These are phyloP conservation scores for Aspergillus sp. DNA, from an alignment of 2,329 filamentous ascomycete genomes.

Conservation along the genomic window DNA sequence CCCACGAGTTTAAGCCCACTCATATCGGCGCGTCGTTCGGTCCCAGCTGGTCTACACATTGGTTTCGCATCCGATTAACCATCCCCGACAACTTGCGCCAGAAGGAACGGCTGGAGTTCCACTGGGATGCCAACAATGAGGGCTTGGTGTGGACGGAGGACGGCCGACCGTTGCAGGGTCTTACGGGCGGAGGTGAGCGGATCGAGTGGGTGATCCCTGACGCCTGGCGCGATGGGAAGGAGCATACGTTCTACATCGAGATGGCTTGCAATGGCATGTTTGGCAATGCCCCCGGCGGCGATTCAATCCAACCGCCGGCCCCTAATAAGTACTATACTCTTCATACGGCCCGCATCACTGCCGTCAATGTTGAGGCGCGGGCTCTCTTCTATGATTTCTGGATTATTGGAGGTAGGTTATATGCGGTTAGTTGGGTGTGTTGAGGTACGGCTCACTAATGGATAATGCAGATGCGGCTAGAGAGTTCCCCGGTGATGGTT, in stretches of 20 bases:
- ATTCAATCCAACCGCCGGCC: constrained; percentile 83
- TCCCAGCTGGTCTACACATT: constrained; percentile 96
- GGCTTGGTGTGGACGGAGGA: constrained; percentile 91
- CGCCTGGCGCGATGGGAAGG: constrained; percentile 76
- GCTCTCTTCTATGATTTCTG: constrained; percentile 89
- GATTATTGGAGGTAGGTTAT: constrained; percentile 67
- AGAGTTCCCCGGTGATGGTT: constrained; percentile 84
- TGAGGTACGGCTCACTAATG: not conserved
- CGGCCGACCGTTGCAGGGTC: constrained; percentile 84
- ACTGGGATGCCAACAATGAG: constrained; percentile 95
- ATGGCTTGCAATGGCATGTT: constrained; percentile 99
- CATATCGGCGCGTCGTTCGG: constrained; percentile 78
- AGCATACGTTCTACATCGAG: constrained; percentile 91
- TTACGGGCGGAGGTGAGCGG: constrained; percentile 86
- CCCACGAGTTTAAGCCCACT: constrained; percentile 73
- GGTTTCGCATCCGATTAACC: constrained; percentile 83
- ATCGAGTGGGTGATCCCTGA: constrained; percentile 88
- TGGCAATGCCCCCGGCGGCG: constrained; percentile 81
- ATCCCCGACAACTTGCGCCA: constrained; percentile 71
- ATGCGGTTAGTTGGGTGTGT: not conserved
- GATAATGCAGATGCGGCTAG: constrained; percentile 70
- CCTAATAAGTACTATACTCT: constrained; percentile 81
- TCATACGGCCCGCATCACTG: constrained; percentile 77
- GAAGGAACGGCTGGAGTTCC: constrained; percentile 85
- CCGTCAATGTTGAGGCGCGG: constrained; percentile 81